These are phyloP conservation scores for Mycena galericulata DNA, from an alignment of 768 basidiomycete genomes.

Conservation along the genomic window DNA sequence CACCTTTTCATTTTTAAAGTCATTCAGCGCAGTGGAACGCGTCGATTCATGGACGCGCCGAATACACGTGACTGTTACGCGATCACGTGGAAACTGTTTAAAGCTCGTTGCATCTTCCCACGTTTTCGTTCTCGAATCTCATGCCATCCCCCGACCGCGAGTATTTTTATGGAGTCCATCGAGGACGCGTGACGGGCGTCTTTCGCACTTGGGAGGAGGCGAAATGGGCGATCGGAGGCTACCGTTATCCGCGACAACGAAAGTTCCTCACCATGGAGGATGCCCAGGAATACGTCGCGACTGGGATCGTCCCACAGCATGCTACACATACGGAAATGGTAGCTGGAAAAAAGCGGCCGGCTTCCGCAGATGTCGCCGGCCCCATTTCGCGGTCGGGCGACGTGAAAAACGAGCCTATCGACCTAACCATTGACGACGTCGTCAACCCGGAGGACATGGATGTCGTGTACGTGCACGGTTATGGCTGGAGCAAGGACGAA, in stretches of 20 bases:
- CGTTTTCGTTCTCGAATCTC: neutral
- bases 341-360: conserved; percentile 1
- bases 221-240: neutral
- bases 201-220: conserved; percentile 6
- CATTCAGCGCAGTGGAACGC: neutral
- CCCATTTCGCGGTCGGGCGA: neutral
- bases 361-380: neutral
- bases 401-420: conserved; percentile 10
- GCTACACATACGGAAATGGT: neutral
- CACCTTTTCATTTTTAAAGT: neutral
- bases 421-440: conserved; percentile 5
- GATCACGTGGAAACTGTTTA: neutral
- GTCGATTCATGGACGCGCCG: neutral
- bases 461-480: conserved; percentile 11
- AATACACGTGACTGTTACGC: neutral
- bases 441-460: conserved; percentile 3
- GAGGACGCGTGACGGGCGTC: neutral
- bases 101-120: neutral
- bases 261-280: conserved; percentile 1
- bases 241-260: neutral
- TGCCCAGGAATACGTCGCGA: neutral
- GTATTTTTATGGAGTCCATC: neutral
- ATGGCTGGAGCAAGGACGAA: conserved; percentile 11
- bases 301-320: neutral
- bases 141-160: neutral